These are phyloP conservation scores for Nannochloropsis gaditana DNA, from an alignment of 108 stramenopile species.

Conservation along the genomic window DNA sequence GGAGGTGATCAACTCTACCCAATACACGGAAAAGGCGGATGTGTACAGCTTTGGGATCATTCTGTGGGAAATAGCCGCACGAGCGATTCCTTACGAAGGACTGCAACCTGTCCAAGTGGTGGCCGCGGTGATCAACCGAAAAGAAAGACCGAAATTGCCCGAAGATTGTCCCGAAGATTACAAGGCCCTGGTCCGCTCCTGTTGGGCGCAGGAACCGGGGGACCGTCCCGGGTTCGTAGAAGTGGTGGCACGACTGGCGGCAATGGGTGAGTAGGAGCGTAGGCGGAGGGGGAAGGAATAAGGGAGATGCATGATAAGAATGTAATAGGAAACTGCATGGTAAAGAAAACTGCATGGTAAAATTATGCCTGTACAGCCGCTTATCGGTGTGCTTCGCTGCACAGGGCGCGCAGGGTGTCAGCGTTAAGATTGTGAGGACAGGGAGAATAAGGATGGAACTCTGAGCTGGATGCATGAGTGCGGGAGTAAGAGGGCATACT, in stretches of 20 bases:
- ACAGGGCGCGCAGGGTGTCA: no score
- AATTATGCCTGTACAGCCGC: no score
- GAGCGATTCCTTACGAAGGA: constrained; percentile 56
- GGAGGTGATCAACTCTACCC: constrained; percentile 56
- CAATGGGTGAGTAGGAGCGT: neutral
- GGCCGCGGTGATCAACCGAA: constrained; percentile 40
- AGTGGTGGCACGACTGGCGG: constrained; percentile 27
- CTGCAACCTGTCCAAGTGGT: constrained; percentile 56
- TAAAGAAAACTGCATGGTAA: no score
- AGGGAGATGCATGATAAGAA: neutral
- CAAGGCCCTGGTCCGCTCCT: constrained; percentile 30
- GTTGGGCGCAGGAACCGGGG: constrained; percentile 41
- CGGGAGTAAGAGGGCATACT: no score
- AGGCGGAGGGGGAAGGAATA: neutral
- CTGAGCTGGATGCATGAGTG: no score
- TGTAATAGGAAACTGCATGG: no score
- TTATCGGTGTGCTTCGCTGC: no score
- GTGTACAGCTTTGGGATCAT: constrained; percentile 59
- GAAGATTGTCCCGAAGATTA: constrained; percentile 20
- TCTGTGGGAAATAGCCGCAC: constrained; percentile 54
- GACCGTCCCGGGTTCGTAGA: constrained; percentile 39
- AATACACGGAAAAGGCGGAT: constrained; percentile 60
- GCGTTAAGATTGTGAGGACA: no score
- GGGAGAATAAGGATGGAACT: no score
- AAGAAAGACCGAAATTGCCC: constrained; percentile 43